Base-by-base conservation (phyloP, 192 early-diverging fungal species). In the Pilaira anomala region DNA sequence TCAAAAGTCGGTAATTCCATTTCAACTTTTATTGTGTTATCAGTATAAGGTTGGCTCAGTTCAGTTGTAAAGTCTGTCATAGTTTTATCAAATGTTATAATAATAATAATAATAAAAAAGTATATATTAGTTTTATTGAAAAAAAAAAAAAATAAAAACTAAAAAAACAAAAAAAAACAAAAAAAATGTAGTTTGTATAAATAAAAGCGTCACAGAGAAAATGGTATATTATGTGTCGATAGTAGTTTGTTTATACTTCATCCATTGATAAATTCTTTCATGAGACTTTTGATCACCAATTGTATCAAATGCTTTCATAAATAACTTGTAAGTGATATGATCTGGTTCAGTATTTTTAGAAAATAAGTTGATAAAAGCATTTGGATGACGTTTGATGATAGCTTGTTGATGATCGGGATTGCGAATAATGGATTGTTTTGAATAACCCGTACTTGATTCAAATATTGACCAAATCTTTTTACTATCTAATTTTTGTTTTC, bases 391-490 rank as follows among this genome's bases (percentile, higher is more conserved):
- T 48, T 44, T 48, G 13, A 28, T 19, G 6, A 18, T 26, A 22
- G n/a, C 7, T 63, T 22, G 3, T 40, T 33, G 44, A 2, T 58
- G 13, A 13, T 39, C 7, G 16, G 28, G 6, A 18, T 18, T n/a
- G n/a, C n/a, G n/a, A n/a, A n/a, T 36, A 36, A 18, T 30, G 28
- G 13, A 18, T 53, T 13, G 14, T 53, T 53, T 0, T 5, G 11
- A 52, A 63, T 36, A 26, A 12, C 62, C 62, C 19, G 33, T 63
- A 30, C 49, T 26, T 2, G 62, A 18, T 51, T 63, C 62, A 63
- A 63, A 63, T 7, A 63, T 63, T 4, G 39, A 21, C 62, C 62
- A 63, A 8, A 63, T 42, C 12, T 30, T 42, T n/a, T 21, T 13
- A 14, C 56, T 39, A 9, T 25, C 18, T 36, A 55, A 55, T 36